phyloP scores from a whole-genome alignment of 805 yeast species.

The Cyberlindnera euphorbiiphila region DNA sequence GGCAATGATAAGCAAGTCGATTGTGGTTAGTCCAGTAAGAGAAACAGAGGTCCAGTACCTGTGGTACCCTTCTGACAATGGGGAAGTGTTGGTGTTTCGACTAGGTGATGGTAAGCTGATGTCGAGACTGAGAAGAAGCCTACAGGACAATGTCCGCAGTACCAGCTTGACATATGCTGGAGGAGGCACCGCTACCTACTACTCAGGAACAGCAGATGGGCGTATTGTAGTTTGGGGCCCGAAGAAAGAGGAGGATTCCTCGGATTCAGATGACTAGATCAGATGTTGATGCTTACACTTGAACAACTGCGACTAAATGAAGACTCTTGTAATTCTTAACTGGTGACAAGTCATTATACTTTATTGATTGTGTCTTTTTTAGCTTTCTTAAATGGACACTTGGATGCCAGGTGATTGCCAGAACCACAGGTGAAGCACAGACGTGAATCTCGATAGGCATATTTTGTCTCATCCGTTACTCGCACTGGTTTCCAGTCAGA shows the following conservation, averaged over 20 bases:
- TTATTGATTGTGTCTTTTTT: too few species aligned
- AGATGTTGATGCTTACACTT: too few species aligned
- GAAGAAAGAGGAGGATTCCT: conserved; percentile 15
- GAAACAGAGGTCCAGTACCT: conserved; percentile 57
- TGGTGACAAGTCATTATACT: too few species aligned
- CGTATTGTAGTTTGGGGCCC: conserved; percentile 57
- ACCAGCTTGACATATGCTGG: conserved; percentile 51
- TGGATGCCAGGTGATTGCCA: too few species aligned
- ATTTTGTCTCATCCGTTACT: too few species aligned
- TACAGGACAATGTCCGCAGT: conserved; percentile 39
- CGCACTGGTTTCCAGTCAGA: too few species aligned
- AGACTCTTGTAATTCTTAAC: too few species aligned
- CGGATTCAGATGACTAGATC: too few species aligned
- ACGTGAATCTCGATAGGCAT: too few species aligned
- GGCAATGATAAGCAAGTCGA: conserved; percentile 29
- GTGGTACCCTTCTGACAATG: conserved; percentile 72
- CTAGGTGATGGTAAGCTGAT: conserved; percentile 60
- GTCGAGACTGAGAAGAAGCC: conserved; percentile 46
- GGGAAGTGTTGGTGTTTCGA: conserved; percentile 60
- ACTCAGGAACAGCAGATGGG: conserved; percentile 67
- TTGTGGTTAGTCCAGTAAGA: conserved; percentile 34
- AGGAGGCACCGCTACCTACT: conserved; percentile 41
- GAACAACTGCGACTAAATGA: too few species aligned
- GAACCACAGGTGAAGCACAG: too few species aligned
- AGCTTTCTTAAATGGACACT: too few species aligned